Percentiles rank a stretch among this genome's conserved stretches.
phyloP scores from a whole-genome alignment of 345 rosid species.

The Salix arbutifolia region DNA sequence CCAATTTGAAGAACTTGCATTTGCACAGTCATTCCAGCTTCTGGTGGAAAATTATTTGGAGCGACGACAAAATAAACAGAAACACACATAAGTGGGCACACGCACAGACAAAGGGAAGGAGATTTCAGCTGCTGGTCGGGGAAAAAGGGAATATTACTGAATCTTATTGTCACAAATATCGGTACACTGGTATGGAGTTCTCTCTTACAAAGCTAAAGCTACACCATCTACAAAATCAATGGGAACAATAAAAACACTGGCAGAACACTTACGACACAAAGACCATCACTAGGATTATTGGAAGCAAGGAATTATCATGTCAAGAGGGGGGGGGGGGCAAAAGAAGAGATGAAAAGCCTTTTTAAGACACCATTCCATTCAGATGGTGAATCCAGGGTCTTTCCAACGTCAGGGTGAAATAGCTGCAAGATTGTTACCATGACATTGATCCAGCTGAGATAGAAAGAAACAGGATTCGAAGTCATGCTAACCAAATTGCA shows the following conservation, averaged over 20 bases:
- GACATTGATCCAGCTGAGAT: conserved; percentile 6
- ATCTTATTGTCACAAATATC: background rate
- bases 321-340: background rate
- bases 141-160: background rate
- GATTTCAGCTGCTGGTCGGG: background rate
- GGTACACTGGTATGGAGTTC: background rate
- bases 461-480: background rate
- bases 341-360: background rate
- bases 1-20: background rate
- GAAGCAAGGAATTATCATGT: background rate
- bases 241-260: background rate
- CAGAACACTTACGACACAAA: background rate
- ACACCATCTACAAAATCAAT: background rate
- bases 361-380: background rate
- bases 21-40: no score
- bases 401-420: background rate
- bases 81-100: background rate
- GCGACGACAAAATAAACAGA: background rate
- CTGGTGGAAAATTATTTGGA: no score
- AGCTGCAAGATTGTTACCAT: background rate
- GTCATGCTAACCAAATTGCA: conserved; percentile 1
- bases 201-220: background rate
- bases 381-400: background rate
- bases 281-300: background rate
- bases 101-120: background rate